Evolutionary conservation across 2,329 filamentous ascomycete species (phyloP).

Genomic region (Aspergillus sp.): DNA sequence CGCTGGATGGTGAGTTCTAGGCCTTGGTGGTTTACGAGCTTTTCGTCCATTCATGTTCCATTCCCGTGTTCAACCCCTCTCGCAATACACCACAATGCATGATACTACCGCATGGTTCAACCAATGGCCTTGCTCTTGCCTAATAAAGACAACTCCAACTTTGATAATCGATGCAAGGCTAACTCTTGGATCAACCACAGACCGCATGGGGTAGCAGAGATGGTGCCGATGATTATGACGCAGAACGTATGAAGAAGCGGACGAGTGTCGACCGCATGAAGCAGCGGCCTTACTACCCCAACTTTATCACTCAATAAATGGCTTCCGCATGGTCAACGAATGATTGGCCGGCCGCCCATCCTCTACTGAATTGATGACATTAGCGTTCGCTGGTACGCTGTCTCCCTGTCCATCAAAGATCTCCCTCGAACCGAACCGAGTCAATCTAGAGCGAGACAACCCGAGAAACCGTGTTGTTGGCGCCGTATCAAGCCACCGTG

Average conservation of each 20-base stretch:
- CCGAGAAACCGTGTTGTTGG: background rate
- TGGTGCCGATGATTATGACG: slow-evolving; percentile 80
- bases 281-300: slow-evolving; percentile 23
- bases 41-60: too few relatives aligned
- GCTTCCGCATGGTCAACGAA: slow-evolving; percentile 3
- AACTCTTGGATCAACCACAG: slow-evolving; percentile 42
- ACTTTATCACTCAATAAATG: slow-evolving; percentile 23
- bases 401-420: background rate
- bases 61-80: too few relatives aligned
- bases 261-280: slow-evolving; percentile 30
- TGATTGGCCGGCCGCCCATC: slow-evolving; percentile 7
- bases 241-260: slow-evolving; percentile 54
- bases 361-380: background rate
- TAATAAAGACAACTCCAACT: background rate
- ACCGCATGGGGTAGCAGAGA: slow-evolving; percentile 94
- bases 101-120: too few relatives aligned
- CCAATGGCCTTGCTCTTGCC: too few relatives aligned
- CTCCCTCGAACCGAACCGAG: background rate
- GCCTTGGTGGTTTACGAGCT: too few relatives aligned
- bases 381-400: background rate
- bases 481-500: background rate
- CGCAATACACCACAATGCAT: too few relatives aligned
- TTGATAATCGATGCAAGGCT: background rate
- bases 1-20: background rate
- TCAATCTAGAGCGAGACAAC: background rate